Evolutionary conservation across 2,329 filamentous ascomycete species (phyloP).

Genomic region (Xylariomycetidae sp.): DNA sequence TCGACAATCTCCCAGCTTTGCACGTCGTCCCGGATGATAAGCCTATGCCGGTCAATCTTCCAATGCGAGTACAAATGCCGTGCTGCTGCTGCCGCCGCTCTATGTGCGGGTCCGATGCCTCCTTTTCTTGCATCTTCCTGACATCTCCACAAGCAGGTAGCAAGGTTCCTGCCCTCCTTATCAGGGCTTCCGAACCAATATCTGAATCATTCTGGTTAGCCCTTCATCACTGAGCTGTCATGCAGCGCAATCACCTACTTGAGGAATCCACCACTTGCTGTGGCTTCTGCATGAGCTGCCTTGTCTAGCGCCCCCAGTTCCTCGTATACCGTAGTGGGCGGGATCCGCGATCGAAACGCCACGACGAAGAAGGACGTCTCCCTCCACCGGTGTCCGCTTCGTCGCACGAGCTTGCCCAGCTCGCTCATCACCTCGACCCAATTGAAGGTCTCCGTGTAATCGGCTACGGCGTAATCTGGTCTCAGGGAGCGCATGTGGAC

Average conservation of each 20-base stretch:
- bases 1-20: conserved; percentile 58
- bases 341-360: conserved; percentile 72
- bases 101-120: conserved; percentile 55
- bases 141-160: conserved; percentile 68
- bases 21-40: conserved; percentile 64
- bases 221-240: not conserved
- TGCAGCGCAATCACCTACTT: conserved; percentile 50
- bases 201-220: conserved; percentile 31
- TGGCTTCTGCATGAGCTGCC: conserved; percentile 75
- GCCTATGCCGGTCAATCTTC: conserved; percentile 64
- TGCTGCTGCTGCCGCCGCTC: conserved; percentile 61
- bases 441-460: conserved; percentile 73
- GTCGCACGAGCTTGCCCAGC: conserved; percentile 47
- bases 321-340: conserved; percentile 59
- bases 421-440: conserved; percentile 60
- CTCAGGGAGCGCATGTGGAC: conserved; percentile 57
- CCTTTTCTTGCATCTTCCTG: conserved; percentile 55
- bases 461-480: conserved; percentile 69
- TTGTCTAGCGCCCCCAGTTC: conserved; percentile 71
- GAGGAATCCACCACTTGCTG: conserved; percentile 72
- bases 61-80: conserved; percentile 62
- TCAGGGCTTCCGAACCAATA: conserved; percentile 87
- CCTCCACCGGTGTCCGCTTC: conserved; percentile 51
- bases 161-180: conserved; percentile 67
- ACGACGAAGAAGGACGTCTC: conserved; percentile 74